Evolutionary conservation across 148 eudicot genomes (phyloP), one percentile per base, ranked within the genome.

Genomic region (Chenopodium quinoa): DNA sequence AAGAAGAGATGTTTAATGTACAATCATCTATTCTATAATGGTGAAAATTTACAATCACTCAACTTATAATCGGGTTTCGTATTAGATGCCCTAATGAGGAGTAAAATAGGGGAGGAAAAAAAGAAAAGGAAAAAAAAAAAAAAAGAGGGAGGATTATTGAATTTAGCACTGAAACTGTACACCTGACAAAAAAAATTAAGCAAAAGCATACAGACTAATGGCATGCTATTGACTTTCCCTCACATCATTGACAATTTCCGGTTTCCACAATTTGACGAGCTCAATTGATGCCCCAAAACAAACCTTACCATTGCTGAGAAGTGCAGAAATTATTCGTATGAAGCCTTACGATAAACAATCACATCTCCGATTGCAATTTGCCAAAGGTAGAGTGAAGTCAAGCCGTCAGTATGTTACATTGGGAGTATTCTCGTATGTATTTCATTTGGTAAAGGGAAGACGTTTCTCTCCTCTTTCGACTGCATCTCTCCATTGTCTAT

Each of bases 401-500:
- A 60, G 76, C 72, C 48, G 82, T 73, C 68, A 73, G 63, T 56
- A 31, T 40, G 73, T 73, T 83, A 78, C 70, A 11, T 54, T 40
- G 40, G 37, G 0, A 52, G 7, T 76, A 8, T 54, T 37, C n/a
- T 37, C 37, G 1, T 19, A 50, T 32, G 66, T 79, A 16, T 34
- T 70, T 88, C 60, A 88, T 46, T 91, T 73, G 76, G 76, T 82
- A 79, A 86, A 92, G 40, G 96, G 97, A 52, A 89, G 80, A 75
- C 82, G 83, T 75, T 93, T 87, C 64, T 83, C 89, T 71, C 94
- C 99, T 56, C 82, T 68, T 44, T 96, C 97, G 11, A 96, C 86
- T 23, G 94, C 92, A 0, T 93, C 90, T 88, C 99, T 91, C 99
- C 99, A 96, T 75, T 80, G 87, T 78, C 99, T 89, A 86, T 96